A percentile compares a stretch with the other conserved stretches of the same genome.
Evolutionary conservation across 2,329 filamentous ascomycete species (phyloP).

Genomic region (Colletotrichum sp.): DNA sequence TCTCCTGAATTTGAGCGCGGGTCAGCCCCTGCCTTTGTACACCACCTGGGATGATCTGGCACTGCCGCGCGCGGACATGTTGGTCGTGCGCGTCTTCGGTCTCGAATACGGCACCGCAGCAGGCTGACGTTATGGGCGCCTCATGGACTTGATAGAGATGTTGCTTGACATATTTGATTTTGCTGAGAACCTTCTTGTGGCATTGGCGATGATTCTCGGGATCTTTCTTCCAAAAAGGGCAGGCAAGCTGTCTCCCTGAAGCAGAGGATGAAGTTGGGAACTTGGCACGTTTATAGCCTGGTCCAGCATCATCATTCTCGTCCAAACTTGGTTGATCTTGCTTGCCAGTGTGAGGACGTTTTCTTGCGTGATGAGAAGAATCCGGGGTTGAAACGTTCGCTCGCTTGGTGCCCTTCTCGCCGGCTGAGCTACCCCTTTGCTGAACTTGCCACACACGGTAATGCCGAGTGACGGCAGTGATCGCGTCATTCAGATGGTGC

Average conservation of each 20-base stretch:
- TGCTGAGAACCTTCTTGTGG: slow-evolving; percentile 29
- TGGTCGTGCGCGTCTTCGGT: slow-evolving; percentile 23
- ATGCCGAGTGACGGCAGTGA: neutral
- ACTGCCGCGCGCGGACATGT: slow-evolving; percentile 21
- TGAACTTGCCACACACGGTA: neutral
- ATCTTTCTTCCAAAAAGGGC: slow-evolving; percentile 36
- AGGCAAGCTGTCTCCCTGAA: slow-evolving; percentile 22
- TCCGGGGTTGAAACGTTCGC: neutral
- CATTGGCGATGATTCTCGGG: slow-evolving; percentile 29
- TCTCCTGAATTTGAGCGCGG: slow-evolving; percentile 22
- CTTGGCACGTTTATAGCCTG: neutral
- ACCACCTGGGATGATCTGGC: neutral
- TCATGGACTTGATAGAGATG: slow-evolving; percentile 30
- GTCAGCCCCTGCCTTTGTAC: neutral
- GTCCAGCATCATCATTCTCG: neutral
- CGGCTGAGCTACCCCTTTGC: neutral
- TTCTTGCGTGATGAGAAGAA: neutral
- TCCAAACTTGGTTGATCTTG: neutral
- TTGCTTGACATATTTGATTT: slow-evolving; percentile 34
- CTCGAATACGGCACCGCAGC: slow-evolving; percentile 26
- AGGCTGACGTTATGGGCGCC: slow-evolving; percentile 30
- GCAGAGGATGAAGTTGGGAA: neutral
- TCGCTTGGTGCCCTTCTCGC: neutral
- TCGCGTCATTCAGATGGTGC: neutral
- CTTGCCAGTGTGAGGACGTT: neutral